Percentiles rank a stretch among this genome's conserved stretches.
phyloP scores from a whole-genome alignment of 805 yeast genomes.

The Sugiyamaella marilandica region DNA sequence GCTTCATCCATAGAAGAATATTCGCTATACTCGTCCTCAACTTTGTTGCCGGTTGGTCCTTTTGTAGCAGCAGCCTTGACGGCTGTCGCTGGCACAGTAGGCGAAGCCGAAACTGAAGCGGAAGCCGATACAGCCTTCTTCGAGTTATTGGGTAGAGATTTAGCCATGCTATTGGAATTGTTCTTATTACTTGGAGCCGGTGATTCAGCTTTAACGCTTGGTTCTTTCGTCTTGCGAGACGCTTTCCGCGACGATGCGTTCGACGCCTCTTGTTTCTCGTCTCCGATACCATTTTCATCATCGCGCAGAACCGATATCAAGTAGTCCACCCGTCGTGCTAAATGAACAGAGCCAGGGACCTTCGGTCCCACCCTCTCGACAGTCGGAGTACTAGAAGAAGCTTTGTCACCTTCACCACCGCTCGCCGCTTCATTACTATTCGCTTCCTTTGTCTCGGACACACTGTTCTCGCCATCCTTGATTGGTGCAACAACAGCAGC shows the following conservation, averaged over 20 bases:
- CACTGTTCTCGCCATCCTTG: conserved; percentile 3
- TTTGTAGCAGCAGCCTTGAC: not conserved
- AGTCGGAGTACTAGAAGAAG: conserved; percentile 13
- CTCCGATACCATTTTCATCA: conserved; percentile 27
- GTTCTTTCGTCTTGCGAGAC: conserved; percentile 1
- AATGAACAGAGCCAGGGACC: conserved; percentile 88
- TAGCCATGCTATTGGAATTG: not conserved
- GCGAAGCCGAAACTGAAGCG: not conserved
- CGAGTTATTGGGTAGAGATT: not conserved
- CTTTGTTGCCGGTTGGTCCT: not conserved
- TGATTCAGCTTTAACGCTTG: not conserved
- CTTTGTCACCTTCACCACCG: conserved; percentile 6
- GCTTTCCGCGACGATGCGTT: not conserved
- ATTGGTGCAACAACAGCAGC: conserved; percentile 14
- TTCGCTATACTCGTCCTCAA: conserved; percentile 41
- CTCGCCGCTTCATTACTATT: conserved; percentile 13
- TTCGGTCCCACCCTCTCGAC: conserved; percentile 46
- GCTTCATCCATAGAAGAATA: conserved; percentile 77
- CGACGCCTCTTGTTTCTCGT: not conserved
- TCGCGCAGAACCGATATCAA: conserved; percentile 66
- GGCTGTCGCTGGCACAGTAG: not conserved
- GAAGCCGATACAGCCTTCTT: not conserved
- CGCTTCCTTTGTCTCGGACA: conserved; percentile 16
- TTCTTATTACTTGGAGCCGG: not conserved
- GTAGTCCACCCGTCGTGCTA: conserved; percentile 88